These are phyloP conservation scores for Pestalotiopsis sp. DNA, from an alignment of 2,329 filamentous ascomycete genomes.

Conservation along the genomic window DNA sequence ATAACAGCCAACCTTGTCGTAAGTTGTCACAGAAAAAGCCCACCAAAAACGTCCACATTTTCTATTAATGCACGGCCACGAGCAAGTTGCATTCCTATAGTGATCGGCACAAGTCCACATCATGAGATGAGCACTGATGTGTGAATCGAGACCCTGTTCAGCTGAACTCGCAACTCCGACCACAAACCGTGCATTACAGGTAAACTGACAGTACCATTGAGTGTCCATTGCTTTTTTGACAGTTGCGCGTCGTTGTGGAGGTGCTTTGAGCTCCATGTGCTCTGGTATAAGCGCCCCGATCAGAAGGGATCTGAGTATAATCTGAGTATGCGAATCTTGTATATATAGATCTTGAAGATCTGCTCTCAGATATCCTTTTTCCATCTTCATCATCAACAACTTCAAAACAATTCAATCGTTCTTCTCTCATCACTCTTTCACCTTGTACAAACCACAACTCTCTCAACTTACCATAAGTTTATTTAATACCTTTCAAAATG, in stretches of 20 bases:
- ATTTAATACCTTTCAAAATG: background rate
- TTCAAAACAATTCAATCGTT: background rate
- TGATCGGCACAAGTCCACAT: background rate
- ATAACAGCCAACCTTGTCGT: background rate
- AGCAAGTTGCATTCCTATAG: background rate
- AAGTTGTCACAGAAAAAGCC: background rate
- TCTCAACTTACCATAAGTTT: background rate
- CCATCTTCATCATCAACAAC: background rate
- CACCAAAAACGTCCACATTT: background rate
- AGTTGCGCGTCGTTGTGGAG: too few species aligned
- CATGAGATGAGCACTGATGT: background rate
- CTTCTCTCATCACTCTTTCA: background rate
- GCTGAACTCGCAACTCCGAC: too few species aligned
- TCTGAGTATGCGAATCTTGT: background rate
- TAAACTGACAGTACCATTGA: too few species aligned
- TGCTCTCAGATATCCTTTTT: background rate
- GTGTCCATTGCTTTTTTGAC: too few species aligned
- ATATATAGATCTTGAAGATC: background rate
- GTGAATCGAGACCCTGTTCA: background rate
- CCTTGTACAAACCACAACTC: background rate
- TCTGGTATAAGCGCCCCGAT: too few species aligned
- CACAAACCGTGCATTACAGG: too few species aligned
- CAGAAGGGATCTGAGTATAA: too few species aligned
- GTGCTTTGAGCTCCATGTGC: too few species aligned
- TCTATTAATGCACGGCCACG: background rate